Evolutionary conservation across 306 rosid genomes (phyloP).

Genomic region (Lotus japonicus): DNA sequence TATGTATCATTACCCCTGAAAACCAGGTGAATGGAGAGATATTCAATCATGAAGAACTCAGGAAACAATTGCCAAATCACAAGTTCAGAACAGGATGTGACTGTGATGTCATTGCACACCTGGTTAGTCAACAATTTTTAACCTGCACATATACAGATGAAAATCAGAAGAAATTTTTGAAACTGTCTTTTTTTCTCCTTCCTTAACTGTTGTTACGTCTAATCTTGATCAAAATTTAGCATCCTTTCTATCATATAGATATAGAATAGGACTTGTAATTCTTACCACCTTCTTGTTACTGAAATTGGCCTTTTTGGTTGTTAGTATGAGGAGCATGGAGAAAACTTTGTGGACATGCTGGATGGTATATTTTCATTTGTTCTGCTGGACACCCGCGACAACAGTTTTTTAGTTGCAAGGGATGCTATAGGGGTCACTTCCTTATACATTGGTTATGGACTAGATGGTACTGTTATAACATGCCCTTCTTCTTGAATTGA

Average conservation of each 20-base stretch:
- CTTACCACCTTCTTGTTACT: too few species aligned
- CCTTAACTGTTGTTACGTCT: too few species aligned
- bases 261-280: too few species aligned
- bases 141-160: too few species aligned
- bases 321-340: conserved; percentile 90
- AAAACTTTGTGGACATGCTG: conserved; percentile 73
- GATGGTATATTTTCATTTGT: conserved; percentile 94
- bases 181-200: too few species aligned
- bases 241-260: too few species aligned
- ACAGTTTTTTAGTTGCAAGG: conserved; percentile 82
- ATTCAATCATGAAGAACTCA: conserved; percentile 82
- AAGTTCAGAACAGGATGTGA: conserved; percentile 83
- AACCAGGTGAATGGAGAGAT: conserved; percentile 89
- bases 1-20: neutral
- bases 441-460: conserved; percentile 94
- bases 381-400: conserved; percentile 86
- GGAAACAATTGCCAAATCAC: conserved; percentile 65
- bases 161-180: too few species aligned
- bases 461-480: conserved; percentile 53
- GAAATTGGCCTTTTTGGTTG: neutral
- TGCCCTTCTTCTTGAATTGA: conserved; percentile 2
- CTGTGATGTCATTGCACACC: conserved; percentile 91
- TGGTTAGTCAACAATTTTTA: conserved; percentile 37
- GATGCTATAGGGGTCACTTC: conserved; percentile 96
- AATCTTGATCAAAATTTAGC: too few species aligned